Conservation (phyloP, 768 basidiomycete species). For the Lactifluus echinatus region DNA sequence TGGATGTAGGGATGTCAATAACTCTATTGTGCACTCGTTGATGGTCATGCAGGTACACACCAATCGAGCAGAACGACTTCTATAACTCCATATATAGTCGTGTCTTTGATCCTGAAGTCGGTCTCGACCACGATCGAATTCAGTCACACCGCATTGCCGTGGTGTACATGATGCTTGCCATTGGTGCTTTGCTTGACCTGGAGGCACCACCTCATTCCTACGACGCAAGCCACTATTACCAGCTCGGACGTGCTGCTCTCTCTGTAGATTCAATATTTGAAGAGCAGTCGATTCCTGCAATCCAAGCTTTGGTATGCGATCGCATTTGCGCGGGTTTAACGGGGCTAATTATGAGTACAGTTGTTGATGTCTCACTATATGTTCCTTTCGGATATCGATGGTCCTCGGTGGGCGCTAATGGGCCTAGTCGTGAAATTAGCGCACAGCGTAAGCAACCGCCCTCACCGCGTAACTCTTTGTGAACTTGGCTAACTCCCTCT, state of each 20-base stretch:
- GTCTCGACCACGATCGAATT: constrained; percentile 32
- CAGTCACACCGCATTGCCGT: constrained; percentile 50
- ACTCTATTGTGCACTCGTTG: neutral
- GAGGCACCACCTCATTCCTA: constrained; percentile 43
- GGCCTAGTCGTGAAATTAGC: constrained; percentile 63
- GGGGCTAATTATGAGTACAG: constrained; percentile 32
- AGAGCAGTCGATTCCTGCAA: constrained; percentile 51
- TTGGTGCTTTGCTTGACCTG: constrained; percentile 56
- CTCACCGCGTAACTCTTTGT: constrained; percentile 15
- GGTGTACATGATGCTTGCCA: constrained; percentile 53
- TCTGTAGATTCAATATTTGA: constrained; percentile 57
- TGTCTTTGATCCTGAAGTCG: constrained; percentile 39
- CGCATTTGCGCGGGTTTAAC: neutral
- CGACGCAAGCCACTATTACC: constrained; percentile 52
- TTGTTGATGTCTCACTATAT: constrained; percentile 46
- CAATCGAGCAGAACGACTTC: constrained; percentile 53
- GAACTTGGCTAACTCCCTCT: constrained; percentile 19
- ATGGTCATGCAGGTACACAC: constrained; percentile 44
- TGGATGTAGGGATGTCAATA: constrained; percentile 49
- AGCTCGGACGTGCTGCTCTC: constrained; percentile 50
- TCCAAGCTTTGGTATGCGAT: constrained; percentile 52
- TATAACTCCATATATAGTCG: constrained; percentile 42
- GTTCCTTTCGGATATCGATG: constrained; percentile 41
- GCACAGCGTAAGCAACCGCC: constrained; percentile 43
- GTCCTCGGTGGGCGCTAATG: constrained; percentile 61